Percentiles rank a stretch among this genome's conserved stretches.
These are phyloP conservation scores for Exophiala calicioides DNA, from an alignment of 2,329 filamentous ascomycete species.

Conservation along the genomic window DNA sequence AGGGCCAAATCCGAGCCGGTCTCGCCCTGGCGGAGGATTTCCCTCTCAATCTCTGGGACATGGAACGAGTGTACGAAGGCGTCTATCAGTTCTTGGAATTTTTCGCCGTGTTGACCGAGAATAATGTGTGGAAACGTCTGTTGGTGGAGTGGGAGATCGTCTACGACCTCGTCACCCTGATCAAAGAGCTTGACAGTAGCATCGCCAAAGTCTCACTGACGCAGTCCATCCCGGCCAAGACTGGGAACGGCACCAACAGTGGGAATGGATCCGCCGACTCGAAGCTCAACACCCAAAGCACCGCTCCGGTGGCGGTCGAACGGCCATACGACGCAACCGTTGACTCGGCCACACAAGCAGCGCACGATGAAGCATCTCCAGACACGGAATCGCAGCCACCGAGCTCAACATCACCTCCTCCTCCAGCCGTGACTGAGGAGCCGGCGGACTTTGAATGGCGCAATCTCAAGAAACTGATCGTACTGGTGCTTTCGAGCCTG, in stretches of 20 bases:
- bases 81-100: conserved; percentile 94
- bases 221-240: conserved; percentile 12
- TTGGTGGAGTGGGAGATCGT: conserved; percentile 90
- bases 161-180: conserved; percentile 81
- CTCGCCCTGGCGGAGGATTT: conserved; percentile 80
- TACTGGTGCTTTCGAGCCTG: conserved; percentile 84
- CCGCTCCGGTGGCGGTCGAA: conserved; percentile 57
- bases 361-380: conserved; percentile 4
- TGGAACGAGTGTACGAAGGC: conserved; percentile 94
- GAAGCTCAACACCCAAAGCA: conserved; percentile 34
- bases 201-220: conserved; percentile 71
- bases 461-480: conserved; percentile 89
- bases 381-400: conserved; percentile 27
- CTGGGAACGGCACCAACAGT: conserved; percentile 14
- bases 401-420: conserved; percentile 45
- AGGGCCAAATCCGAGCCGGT: conserved; percentile 81
- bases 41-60: conserved; percentile 93
- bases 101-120: conserved; percentile 83
- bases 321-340: conserved; percentile 59
- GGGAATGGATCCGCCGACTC: conserved; percentile 24
- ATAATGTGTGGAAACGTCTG: conserved; percentile 77
- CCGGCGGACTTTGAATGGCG: conserved; percentile 69
- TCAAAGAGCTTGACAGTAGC: conserved; percentile 83
- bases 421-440: conserved; percentile 57
- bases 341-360: conserved; percentile 3